Percentiles rank a stretch among this genome's conserved stretches.
phyloP scores from a whole-genome alignment of 768 basidiomycete genomes.

The Lyophyllum semitale region DNA sequence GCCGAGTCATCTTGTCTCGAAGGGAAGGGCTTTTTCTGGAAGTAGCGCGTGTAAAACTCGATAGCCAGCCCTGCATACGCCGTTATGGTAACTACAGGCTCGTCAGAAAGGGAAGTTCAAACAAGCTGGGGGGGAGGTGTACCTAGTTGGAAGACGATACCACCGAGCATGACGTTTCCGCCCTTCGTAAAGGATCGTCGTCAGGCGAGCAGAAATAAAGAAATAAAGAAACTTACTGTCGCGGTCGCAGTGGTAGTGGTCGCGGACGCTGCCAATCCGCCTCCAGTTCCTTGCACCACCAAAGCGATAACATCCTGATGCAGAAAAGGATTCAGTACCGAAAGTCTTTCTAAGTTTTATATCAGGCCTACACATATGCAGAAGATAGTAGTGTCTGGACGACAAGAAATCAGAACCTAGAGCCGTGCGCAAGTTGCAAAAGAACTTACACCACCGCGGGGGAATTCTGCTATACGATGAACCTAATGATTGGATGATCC shows the following conservation, averaged over 20 bases:
- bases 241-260: background rate
- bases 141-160: constrained; percentile 63
- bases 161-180: constrained; percentile 53
- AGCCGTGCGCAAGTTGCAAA: background rate
- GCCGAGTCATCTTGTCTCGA: background rate
- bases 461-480: constrained; percentile 49
- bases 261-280: constrained; percentile 39
- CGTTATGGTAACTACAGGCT: constrained; percentile 38
- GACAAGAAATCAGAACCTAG: background rate
- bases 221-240: background rate
- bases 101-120: background rate
- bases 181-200: constrained; percentile 14
- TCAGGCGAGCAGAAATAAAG: background rate
- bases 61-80: constrained; percentile 39
- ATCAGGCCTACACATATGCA: constrained; percentile 32
- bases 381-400: constrained; percentile 40
- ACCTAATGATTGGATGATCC: constrained; percentile 45
- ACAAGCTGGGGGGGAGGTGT: constrained; percentile 9
- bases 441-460: constrained; percentile 38
- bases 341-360: background rate
- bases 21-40: constrained; percentile 33
- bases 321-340: background rate
- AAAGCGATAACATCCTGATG: constrained; percentile 57
- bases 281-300: constrained; percentile 65
- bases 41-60: constrained; percentile 50